Conservation (phyloP, 331 rosid genomes). For the Spiraea crenata region DNA sequence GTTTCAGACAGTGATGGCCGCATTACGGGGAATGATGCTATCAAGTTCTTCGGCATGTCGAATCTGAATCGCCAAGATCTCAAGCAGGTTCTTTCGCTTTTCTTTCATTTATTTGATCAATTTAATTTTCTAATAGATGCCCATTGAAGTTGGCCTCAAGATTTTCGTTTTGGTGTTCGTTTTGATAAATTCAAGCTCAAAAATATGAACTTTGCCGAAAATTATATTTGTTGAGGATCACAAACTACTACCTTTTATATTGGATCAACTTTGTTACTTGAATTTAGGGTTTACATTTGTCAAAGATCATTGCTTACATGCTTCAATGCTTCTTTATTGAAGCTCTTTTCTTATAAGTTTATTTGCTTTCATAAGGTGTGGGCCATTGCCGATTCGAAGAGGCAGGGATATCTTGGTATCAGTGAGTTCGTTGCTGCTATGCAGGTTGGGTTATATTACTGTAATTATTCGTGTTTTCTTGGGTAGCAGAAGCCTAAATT, state of each 20-base stretch:
- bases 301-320: neutral
- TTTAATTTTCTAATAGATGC: too few relatives aligned
- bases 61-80: constrained; percentile 73
- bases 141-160: neutral
- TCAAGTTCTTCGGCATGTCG: constrained; percentile 72
- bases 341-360: neutral
- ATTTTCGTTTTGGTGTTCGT: neutral
- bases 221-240: neutral
- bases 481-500: neutral
- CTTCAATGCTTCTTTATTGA: neutral
- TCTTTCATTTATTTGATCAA: neutral
- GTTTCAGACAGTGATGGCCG: constrained; percentile 92
- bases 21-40: constrained; percentile 74
- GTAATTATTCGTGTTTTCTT: neutral
- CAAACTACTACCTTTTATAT: neutral
- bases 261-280: neutral
- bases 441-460: constrained; percentile 45
- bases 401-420: constrained; percentile 92
- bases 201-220: neutral
- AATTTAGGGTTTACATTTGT: neutral
- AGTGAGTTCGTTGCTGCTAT: constrained; percentile 72
- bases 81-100: constrained; percentile 56
- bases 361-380: constrained; percentile 50
- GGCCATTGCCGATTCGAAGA: constrained; percentile 88
- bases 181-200: neutral